Base-by-base conservation (phyloP, 441 rosid species). In the Populus hybrid region DNA sequence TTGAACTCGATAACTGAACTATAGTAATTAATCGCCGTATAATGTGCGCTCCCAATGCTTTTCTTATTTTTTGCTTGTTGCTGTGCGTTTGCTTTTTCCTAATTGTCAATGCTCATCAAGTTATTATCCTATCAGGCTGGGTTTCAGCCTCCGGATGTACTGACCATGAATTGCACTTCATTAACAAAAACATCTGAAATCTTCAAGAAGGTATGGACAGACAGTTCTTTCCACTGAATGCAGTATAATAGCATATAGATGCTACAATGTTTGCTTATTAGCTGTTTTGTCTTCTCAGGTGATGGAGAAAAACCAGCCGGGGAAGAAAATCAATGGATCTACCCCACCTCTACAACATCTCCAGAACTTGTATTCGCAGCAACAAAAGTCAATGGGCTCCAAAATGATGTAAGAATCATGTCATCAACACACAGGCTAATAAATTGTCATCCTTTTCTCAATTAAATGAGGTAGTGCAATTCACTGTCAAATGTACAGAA, bases 81-180 rank as follows among this genome's bases (percentile, higher is more conserved):
- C 61, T 42, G 24, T 75, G 46, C 59, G 30, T 24, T 63, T 50
- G 8, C 26, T 76, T 12, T 28, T 77, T 67, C 71, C 61, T 57
- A 5, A 68, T 10, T 65, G 35, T 30, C 24, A 64, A 50, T 74
- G 63, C 32, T 78, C 32, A 68, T 57, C 12, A 6, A 12, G 9
- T 75, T 75, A n/a, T 74, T 79, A 64, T 77, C 18, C 69, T 12
- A 59, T 1, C 87, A 94, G 97, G 86, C 53, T 1, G 90, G 88
- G 53, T 82, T 88, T 70, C 82, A 83, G 84, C 69, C 76, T 18
- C 93, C 87, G 9, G 90, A 91, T 71, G 84, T 89, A 69, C 67
- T 94, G 74, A 68, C 84, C 63, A 42, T 94, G 79, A 91, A 89
- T 76, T 93, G 97, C 79, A 91, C 97, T 28, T 90, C 95, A 42